These are phyloP conservation scores for Boletus patriciae DNA, from an alignment of 768 basidiomycete species.

Conservation along the genomic window DNA sequence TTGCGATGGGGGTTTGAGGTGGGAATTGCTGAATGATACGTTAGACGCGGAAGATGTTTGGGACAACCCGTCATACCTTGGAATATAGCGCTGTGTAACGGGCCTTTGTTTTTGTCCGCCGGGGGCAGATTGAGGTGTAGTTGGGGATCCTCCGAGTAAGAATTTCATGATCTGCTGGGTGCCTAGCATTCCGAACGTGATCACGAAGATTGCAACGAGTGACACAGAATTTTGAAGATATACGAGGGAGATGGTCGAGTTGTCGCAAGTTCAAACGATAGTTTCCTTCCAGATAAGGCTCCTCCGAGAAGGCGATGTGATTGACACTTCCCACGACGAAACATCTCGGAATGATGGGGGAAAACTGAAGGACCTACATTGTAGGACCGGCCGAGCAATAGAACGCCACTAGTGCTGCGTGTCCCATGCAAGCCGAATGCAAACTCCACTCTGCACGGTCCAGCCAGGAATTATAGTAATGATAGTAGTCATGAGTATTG, in stretches of 20 bases:
- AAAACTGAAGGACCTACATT: slow-evolving; percentile 2
- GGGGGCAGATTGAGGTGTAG: slow-evolving; percentile 23
- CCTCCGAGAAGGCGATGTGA: slow-evolving; percentile 30
- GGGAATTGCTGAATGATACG: slow-evolving; percentile 7
- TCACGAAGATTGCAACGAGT: slow-evolving; percentile 18
- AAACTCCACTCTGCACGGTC: no score
- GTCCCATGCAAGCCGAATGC: no score
- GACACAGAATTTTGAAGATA: slow-evolving; percentile 29
- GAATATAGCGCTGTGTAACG: slow-evolving; percentile 23
- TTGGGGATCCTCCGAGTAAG: slow-evolving; percentile 30
- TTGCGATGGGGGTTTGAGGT: slow-evolving; percentile 14
- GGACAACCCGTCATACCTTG: slow-evolving; percentile 16
- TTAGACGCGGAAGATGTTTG: neutral
- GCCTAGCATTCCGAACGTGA: slow-evolving; percentile 34
- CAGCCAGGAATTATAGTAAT: no score
- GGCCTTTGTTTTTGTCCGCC: slow-evolving; percentile 22
- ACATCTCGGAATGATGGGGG: slow-evolving; percentile 6
- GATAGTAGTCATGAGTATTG: no score
- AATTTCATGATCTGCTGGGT: slow-evolving; percentile 35
- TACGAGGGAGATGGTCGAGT: slow-evolving; percentile 12
- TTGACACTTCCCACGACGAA: slow-evolving; percentile 8
- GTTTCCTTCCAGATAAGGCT: slow-evolving; percentile 21
- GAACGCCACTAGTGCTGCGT: no score
- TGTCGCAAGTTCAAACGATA: slow-evolving; percentile 14
- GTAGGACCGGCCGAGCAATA: slow-evolving; percentile 2